These are phyloP conservation scores for Cephalotrichum gorgonifer DNA, from an alignment of 2,329 filamentous ascomycete species.

Conservation along the genomic window DNA sequence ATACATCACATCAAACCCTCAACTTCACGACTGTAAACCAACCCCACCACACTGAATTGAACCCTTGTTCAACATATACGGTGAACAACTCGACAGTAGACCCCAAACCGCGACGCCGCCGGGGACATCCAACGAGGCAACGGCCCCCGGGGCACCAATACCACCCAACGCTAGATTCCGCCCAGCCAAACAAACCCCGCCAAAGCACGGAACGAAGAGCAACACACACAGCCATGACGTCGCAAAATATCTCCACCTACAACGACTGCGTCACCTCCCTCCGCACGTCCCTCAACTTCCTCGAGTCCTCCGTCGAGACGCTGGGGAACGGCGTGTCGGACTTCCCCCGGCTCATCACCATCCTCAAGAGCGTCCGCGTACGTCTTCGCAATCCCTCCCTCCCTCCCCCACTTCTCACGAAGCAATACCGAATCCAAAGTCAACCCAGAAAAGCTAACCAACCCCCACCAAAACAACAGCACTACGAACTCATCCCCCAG, in stretches of 20 bases:
- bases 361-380: slow-evolving; percentile 49
- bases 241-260: slow-evolving; percentile 25
- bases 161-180: no score
- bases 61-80: no score
- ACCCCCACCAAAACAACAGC: slow-evolving; percentile 69
- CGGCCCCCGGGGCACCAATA: no score
- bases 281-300: slow-evolving; percentile 47
- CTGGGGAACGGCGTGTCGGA: slow-evolving; percentile 46
- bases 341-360: slow-evolving; percentile 42
- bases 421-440: background rate
- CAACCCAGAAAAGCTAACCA: slow-evolving; percentile 34
- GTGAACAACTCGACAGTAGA: no score
- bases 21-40: no score
- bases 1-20: no score
- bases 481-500: slow-evolving; percentile 88
- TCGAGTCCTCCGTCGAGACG: slow-evolving; percentile 49
- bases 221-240: background rate
- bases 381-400: slow-evolving; percentile 12
- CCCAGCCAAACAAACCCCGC: background rate
- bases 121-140: no score
- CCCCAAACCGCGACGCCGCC: no score
- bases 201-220: background rate
- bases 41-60: no score
- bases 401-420: slow-evolving; percentile 31
- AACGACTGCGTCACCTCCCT: slow-evolving; percentile 49